Percentiles rank a stretch among this genome's conserved stretches.
These are phyloP conservation scores for Boletus vinaceobasis DNA, from an alignment of 768 basidiomycete species.

Conservation along the genomic window DNA sequence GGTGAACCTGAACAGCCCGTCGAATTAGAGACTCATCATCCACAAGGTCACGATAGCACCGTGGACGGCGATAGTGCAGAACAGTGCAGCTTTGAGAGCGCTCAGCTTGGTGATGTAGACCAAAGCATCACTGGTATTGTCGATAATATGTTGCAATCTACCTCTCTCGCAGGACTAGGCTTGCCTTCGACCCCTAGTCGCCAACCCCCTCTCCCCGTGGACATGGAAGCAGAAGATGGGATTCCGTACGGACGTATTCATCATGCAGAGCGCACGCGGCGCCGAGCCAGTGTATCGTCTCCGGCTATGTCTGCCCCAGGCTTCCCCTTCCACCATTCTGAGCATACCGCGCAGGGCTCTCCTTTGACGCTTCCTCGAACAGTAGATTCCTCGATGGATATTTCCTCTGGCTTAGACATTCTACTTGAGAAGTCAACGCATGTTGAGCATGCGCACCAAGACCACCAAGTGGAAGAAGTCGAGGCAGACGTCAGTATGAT, in stretches of 20 bases:
- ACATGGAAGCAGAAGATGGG: conserved; percentile 59
- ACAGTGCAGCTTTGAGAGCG: conserved; percentile 38
- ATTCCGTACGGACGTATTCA: conserved; percentile 62
- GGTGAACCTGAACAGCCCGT: conserved; percentile 15
- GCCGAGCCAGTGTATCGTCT: conserved; percentile 31
- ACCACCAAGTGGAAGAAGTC: conserved; percentile 26
- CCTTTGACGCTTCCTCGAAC: conserved; percentile 24
- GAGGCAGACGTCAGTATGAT: conserved; percentile 43
- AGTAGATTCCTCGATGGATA: conserved; percentile 23
- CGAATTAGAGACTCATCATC: conserved; percentile 7
- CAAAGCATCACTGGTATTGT: conserved; percentile 69
- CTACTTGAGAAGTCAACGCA: conserved; percentile 40
- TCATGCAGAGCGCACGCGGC: conserved; percentile 50
- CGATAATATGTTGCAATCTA: conserved; percentile 57
- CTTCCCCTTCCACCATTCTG: conserved; percentile 32
- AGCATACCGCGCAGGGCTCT: conserved; percentile 9
- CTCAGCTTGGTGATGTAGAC: conserved; percentile 41
- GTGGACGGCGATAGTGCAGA: conserved; percentile 4
- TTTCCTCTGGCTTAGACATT: conserved; percentile 11
- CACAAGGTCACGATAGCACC: conserved; percentile 8
- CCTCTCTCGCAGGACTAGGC: conserved; percentile 23
- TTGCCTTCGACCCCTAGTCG: conserved; percentile 35
- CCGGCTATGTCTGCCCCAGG: conserved; percentile 35
- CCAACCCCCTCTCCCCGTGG: conserved; percentile 43
- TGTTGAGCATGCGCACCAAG: conserved; percentile 33